These are phyloP conservation scores for Yamadazyma ubonensis DNA, from an alignment of 805 yeast species.

Conservation along the genomic window DNA sequence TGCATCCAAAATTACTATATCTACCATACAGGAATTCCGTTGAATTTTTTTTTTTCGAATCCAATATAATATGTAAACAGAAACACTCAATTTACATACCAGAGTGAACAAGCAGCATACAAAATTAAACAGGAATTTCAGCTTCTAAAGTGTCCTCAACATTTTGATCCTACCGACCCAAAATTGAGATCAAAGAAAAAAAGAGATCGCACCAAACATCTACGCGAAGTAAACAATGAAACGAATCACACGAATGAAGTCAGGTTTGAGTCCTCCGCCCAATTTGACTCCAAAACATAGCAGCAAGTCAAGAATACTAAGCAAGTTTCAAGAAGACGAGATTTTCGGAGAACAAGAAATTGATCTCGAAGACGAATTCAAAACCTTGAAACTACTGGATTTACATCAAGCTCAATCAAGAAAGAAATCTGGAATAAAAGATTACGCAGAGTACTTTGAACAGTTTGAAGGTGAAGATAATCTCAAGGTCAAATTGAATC, in stretches of 20 bases:
- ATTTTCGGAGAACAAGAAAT: slow-evolving; percentile 26
- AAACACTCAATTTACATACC: too few relatives aligned
- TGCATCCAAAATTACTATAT: too few relatives aligned
- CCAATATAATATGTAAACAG: too few relatives aligned
- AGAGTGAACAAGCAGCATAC: too few relatives aligned
- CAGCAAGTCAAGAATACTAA: slow-evolving; percentile 20
- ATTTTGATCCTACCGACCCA: too few relatives aligned
- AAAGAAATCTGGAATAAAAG: slow-evolving; percentile 1
- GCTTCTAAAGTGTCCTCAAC: too few relatives aligned
- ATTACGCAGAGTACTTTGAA: slow-evolving; percentile 8
- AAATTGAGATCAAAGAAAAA: too few relatives aligned
- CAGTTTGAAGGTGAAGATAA: slow-evolving; percentile 1
- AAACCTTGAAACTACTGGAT: slow-evolving; percentile 20
- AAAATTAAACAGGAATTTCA: too few relatives aligned
- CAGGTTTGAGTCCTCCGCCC: slow-evolving; percentile 15
- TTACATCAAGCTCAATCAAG: slow-evolving; percentile 1
- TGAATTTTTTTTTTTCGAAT: too few relatives aligned
- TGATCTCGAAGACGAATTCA: slow-evolving; percentile 26
- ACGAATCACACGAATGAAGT: slow-evolving; percentile 9
- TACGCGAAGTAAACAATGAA: slow-evolving; percentile 3
- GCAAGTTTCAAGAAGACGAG: slow-evolving; percentile 25
- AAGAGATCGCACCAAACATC: too few relatives aligned
- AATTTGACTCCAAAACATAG: slow-evolving; percentile 2
- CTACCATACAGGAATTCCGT: too few relatives aligned
- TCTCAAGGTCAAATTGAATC: slow-evolving; percentile 1